Evolutionary conservation across 1,284 basidiomycete genomes (phyloP).

Genomic region (Mrakiaceae sp.): DNA sequence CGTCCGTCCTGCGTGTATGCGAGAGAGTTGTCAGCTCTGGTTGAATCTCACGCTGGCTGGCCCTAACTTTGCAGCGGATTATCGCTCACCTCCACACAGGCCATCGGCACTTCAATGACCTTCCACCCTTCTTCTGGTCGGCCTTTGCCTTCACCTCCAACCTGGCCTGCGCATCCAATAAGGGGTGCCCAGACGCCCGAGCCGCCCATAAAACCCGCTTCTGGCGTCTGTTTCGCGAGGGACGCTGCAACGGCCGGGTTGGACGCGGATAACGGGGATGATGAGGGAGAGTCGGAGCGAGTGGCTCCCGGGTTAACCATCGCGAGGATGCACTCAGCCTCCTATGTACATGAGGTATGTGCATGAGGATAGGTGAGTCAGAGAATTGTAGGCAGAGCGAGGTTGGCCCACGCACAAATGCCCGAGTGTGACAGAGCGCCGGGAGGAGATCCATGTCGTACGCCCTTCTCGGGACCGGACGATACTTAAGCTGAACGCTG

Average conservation of each 20-base stretch:
- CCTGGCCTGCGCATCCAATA: constrained; percentile 18
- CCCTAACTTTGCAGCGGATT: neutral
- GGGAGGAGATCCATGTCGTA: constrained; percentile 6
- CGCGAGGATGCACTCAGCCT: constrained; percentile 31
- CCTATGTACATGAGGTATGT: constrained; percentile 14
- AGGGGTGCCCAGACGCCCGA: constrained; percentile 29
- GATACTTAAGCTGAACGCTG: constrained; percentile 2
- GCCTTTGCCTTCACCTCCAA: constrained; percentile 19
- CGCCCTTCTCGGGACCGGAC: neutral
- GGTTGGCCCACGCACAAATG: neutral
- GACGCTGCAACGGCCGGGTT: neutral
- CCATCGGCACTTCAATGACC: constrained; percentile 24
- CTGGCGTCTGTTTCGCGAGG: constrained; percentile 15
- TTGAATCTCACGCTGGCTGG: neutral
- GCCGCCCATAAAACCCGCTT: constrained; percentile 30
- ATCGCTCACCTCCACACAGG: constrained; percentile 22
- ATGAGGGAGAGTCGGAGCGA: neutral
- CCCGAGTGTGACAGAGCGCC: neutral
- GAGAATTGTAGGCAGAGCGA: neutral
- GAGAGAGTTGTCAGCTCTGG: neutral
- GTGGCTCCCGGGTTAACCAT: constrained; percentile 31
- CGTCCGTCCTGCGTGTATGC: constrained; percentile 20
- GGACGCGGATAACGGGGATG: neutral
- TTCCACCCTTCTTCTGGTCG: constrained; percentile 18
- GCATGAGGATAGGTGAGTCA: constrained; percentile 20